These are phyloP conservation scores for Vicia villosa DNA, from an alignment of 306 rosid genomes.

Conservation along the genomic window DNA sequence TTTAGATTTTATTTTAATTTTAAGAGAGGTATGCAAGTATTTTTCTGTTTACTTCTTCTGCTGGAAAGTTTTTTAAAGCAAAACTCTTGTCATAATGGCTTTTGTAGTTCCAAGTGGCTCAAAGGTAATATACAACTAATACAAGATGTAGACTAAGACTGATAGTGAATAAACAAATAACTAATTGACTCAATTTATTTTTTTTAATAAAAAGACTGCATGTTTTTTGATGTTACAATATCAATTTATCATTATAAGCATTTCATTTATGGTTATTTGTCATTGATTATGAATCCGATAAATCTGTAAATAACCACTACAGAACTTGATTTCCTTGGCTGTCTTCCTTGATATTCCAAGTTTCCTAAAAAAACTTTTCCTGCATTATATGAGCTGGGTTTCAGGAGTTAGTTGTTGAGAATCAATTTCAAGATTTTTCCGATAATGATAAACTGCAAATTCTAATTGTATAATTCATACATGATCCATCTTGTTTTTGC, in stretches of 20 bases:
- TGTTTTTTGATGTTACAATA: slow-evolving; percentile 18
- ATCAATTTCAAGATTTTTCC: slow-evolving; percentile 26
- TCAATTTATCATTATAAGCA: not conserved
- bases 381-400: slow-evolving; percentile 24
- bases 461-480: slow-evolving; percentile 16
- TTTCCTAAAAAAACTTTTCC: slow-evolving; percentile 13
- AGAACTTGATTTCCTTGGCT: slow-evolving; percentile 16
- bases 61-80: slow-evolving; percentile 35
- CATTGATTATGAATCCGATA: slow-evolving; percentile 13
- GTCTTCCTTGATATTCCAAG: slow-evolving; percentile 17
- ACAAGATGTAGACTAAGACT: slow-evolving; percentile 13
- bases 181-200: slow-evolving; percentile 2
- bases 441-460: slow-evolving; percentile 13
- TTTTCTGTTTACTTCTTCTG: slow-evolving; percentile 33
- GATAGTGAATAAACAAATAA: slow-evolving; percentile 10
- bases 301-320: slow-evolving; percentile 2
- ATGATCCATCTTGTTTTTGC: slow-evolving; percentile 1
- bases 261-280: slow-evolving; percentile 2
- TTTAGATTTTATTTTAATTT: slow-evolving; percentile 87
- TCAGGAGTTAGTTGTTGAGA: slow-evolving; percentile 28
- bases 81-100: slow-evolving; percentile 22
- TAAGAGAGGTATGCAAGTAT: slow-evolving; percentile 78
- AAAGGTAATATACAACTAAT: slow-evolving; percentile 1
- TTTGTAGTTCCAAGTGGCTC: slow-evolving; percentile 14
- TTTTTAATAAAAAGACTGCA: not conserved